A percentile compares a stretch with the other conserved stretches of the same genome.
phyloP scores from a whole-genome alignment of 2,329 filamentous ascomycete species.

The Hypomyces rosellus region DNA sequence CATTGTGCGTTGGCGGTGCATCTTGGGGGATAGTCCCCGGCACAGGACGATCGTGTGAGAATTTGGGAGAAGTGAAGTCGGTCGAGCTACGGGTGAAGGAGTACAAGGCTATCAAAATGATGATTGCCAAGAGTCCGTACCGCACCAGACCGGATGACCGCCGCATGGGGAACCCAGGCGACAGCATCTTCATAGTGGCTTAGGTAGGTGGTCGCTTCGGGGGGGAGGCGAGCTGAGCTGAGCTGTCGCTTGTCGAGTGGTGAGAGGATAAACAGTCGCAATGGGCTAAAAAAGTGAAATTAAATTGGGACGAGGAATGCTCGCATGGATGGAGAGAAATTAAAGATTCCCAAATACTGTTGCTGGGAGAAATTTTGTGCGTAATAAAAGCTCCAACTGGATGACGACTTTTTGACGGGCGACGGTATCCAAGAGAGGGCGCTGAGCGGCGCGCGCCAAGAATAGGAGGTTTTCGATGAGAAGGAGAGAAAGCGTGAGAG shows the following conservation, averaged over 20 bases:
- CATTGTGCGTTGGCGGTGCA: conserved; percentile 1
- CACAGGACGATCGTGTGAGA: neutral
- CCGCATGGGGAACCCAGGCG: conserved; percentile 36
- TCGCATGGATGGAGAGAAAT: neutral
- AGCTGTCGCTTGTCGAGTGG: neutral
- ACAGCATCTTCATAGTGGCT: conserved; percentile 27
- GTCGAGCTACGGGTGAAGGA: conserved; percentile 18
- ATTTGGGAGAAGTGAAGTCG: conserved; percentile 8
- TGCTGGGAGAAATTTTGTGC: neutral
- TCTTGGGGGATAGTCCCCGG: neutral
- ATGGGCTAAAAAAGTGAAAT: neutral
- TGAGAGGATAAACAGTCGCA: neutral
- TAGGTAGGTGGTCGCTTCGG: neutral
- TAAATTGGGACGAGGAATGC: neutral
- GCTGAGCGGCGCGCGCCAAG: neutral
- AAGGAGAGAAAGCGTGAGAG: neutral
- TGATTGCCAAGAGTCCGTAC: conserved; percentile 31
- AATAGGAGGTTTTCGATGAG: conserved; percentile 3
- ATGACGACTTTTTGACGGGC: conserved; percentile 5
- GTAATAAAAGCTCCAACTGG: neutral
- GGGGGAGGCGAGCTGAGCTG: no score
- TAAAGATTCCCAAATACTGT: no score
- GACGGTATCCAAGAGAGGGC: no score
- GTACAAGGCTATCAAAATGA: conserved; percentile 30
- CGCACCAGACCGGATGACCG: conserved; percentile 37